These are phyloP conservation scores for Termitomyces sp. DNA, from an alignment of 768 basidiomycete genomes.

Conservation along the genomic window DNA sequence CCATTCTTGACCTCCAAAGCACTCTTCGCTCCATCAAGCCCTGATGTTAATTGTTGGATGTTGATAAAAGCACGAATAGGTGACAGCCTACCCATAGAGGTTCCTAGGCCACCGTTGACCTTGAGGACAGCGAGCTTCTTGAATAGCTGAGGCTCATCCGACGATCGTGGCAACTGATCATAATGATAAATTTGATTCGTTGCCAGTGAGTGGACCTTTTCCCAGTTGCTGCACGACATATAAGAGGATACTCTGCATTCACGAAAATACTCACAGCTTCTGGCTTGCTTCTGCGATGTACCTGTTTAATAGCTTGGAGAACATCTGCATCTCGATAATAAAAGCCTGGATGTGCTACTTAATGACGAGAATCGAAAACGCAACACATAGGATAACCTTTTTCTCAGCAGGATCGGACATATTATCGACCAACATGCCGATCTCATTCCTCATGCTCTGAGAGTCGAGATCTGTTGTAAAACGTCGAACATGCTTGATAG, in stretches of 20 bases:
- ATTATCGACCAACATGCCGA: constrained; percentile 62
- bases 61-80: neutral
- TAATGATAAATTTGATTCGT: constrained; percentile 72
- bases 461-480: constrained; percentile 46
- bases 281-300: constrained; percentile 69
- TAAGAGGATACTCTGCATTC: neutral
- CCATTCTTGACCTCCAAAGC: constrained; percentile 86
- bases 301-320: constrained; percentile 80
- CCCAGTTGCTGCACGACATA: constrained; percentile 14
- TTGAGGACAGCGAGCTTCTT: constrained; percentile 40
- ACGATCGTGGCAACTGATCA: constrained; percentile 48
- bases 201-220: constrained; percentile 25
- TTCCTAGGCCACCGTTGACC: constrained; percentile 87
- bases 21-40: constrained; percentile 72
- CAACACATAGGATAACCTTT: constrained; percentile 41
- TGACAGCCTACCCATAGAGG: constrained; percentile 63
- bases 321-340: constrained; percentile 80
- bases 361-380: constrained; percentile 16
- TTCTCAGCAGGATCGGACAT: constrained; percentile 51
- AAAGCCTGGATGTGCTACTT: constrained; percentile 39
- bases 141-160: constrained; percentile 48
- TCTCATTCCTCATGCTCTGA: constrained; percentile 65
- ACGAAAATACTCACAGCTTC: constrained; percentile 54
- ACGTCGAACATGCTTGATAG: constrained; percentile 38
- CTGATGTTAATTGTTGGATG: constrained; percentile 38